Evolutionary conservation across 2,329 filamentous ascomycete genomes (phyloP), one percentile per base, ranked within the genome.

Genomic region (Botrytis hyacinthi): DNA sequence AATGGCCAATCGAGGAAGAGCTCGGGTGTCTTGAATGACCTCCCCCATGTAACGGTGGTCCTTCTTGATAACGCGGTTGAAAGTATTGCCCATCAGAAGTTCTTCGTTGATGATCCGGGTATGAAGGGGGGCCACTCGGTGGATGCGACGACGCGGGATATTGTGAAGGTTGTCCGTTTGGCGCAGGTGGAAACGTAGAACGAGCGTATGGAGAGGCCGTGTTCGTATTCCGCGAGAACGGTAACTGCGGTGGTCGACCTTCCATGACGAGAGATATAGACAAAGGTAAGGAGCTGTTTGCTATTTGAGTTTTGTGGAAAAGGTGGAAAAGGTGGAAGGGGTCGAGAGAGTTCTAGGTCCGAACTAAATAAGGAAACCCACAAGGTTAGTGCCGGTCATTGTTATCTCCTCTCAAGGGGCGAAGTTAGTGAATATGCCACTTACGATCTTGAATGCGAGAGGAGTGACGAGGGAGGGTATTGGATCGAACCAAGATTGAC

Each of bases 71-170:
- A 73, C 79, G 76, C 62, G 75, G 78, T 61, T 74, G 76, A 69
- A 76, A 78, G 46, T 79, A 80, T 76, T 79, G 78, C 35, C 79
- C 77, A 62, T 81, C 80, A n/a, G 80, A 81, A 12, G 80, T 77
- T 77, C 80, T 76, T 75, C 79, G 79, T 66, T 80, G 78, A 75
- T 81, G 80, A 65, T 81, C 79, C 18, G 79, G 26, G 71, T 79
- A 80, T 44, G 80, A 76, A 54, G 78, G 72, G 37, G 78, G 71
- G 29, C 78, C 69, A 44, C 74, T 77, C 42, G 77, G 77, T 69
- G 80, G 77, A 77, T 81, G 80, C 46, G 80, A 80, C 32, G 79
- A 72, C 10, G 79, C 74, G 67, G 80, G 78, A 62, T 77, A 80
- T 46, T 77, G 74, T 42, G 66, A 57, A 9, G 48, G 18, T 42